Evolutionary conservation across 306 rosid species (phyloP), one percentile per base, ranked within the genome.

Genomic region (Glycine latifolia): DNA sequence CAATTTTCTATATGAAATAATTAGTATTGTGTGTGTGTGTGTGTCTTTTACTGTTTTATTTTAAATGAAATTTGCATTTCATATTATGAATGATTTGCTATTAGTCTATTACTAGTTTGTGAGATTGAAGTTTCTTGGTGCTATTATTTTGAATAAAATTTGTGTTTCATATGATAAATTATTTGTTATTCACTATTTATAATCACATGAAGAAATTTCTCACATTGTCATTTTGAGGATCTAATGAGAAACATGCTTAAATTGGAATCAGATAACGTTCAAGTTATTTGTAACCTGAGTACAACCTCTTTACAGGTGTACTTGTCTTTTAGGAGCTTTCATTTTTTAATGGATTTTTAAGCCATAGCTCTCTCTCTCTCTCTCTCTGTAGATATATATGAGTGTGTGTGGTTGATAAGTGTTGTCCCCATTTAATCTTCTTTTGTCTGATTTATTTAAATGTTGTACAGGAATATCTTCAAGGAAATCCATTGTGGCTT

Each of bases 401-500:
- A n/a, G 6, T 6, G 15, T 31, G 9, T 4, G 46, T 66, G 20
- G 58, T 26, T 50, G 67, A 71, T 80, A 10, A 12, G 60, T 67
- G 49, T 48, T 11, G 26, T 65, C 31, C 62, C 61, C 44, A 46
- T 48, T 16, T 71, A 66, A 65, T 86, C 44, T 67, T 81, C 26
- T 56, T 43, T 54, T 78, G 68, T 53, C 61, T 88, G 66, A 79
- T 61, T 50, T 26, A 3, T 77, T 49, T 47, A 62, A 6, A 55
- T 75, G 0, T 46, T 78, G 53, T 76, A 48, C 90, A 93, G 97
- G 99, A 95, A 74, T 95, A 95, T 80, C 97, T 95, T 81, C 99
- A 95, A 86, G 99, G 98, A 79, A 91, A 95, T 76, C 98, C 97
- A 2, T 72, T 95, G 79, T 93, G 98, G 99, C 89, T 95, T 62